Evolutionary conservation across 73 alveolate genomes (phyloP), one percentile per base, ranked within the genome.

Genomic region (Halteria grandinella): DNA sequence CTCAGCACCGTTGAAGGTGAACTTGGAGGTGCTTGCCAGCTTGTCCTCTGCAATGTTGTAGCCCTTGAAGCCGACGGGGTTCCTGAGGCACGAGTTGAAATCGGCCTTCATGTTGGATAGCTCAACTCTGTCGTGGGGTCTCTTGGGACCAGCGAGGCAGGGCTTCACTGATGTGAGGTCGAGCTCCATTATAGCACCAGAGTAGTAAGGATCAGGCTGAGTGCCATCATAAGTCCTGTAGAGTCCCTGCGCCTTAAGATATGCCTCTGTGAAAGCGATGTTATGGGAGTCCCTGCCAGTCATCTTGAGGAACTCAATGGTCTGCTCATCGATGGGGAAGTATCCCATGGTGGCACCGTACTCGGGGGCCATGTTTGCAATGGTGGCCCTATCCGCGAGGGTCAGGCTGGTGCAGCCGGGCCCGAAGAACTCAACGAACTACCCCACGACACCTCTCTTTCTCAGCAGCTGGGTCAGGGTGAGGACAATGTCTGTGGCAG

Each of bases 281-380:
- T 91, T 86, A 44, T 52, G 83, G 17, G 66, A 47, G 24, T 90
- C 85, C 83, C 97, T 91, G 15, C 98, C 96, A 17, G 98, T 87
- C 40, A 55, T 55, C 51, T 77, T 90, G 62, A 93, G 73, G 47
- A 79, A 93, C 49, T 91, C 91, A 52, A 93, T 69, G 24, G 98
- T 87, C 62, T 90, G 70, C 1, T 69, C 90, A 77, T 93, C 98
- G 33, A 91, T 84, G 12, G 98, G 96, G 97, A 93, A 93, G 80
- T 83, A 93, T 20, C 98, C 98, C 93, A 92, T 83, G 31, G 97
- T 93, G 23, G 98, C 98, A 37, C 98, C 98, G 58, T 93, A 93
- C 91, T 93, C 98, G 33, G 97, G 97, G 27, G 98, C 89, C 97
- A 93, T 87, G 84, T 90, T 93, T 24, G 92, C 91, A 43, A 92